Percentiles rank a stretch among this genome's conserved stretches.
Evolutionary conservation across 2,329 filamentous ascomycete species (phyloP).

Genomic region (Dothistroma septosporum): DNA sequence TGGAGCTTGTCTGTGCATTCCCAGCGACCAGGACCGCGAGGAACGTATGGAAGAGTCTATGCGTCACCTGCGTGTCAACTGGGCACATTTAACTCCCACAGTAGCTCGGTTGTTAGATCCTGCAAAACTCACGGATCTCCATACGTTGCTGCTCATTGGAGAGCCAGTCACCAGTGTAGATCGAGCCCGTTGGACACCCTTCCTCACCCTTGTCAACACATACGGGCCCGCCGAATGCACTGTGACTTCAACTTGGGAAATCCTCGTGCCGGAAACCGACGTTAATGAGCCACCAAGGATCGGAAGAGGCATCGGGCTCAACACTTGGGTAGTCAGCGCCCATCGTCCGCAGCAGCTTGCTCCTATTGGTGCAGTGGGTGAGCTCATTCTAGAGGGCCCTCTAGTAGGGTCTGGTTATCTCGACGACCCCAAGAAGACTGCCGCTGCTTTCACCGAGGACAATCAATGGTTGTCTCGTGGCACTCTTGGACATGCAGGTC

Average conservation of each 20-base stretch:
- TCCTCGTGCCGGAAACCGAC: not conserved
- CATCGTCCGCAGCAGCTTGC: constrained; percentile 43
- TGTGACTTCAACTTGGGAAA: too few relatives aligned
- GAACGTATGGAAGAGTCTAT: too few relatives aligned
- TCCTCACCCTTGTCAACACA: too few relatives aligned
- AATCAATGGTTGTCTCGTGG: constrained; percentile 24
- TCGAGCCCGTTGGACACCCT: too few relatives aligned
- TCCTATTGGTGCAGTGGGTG: constrained; percentile 52
- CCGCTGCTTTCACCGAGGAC: constrained; percentile 34
- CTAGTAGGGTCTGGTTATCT: constrained; percentile 46
- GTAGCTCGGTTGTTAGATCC: too few relatives aligned
- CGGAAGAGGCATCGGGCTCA: not conserved
- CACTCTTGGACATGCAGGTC: constrained; percentile 27
- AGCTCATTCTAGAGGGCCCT: constrained; percentile 46
- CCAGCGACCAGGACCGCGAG: too few relatives aligned
- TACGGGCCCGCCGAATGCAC: constrained; percentile 6
- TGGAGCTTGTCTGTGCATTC: too few relatives aligned
- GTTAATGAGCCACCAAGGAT: not conserved
- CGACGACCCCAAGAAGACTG: constrained; percentile 28
- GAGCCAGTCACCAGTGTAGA: too few relatives aligned
- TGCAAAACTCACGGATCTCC: too few relatives aligned
- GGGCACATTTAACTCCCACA: too few relatives aligned
- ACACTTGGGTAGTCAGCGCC: constrained; percentile 12
- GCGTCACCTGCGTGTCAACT: too few relatives aligned
- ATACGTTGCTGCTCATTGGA: too few relatives aligned